phyloP scores from a whole-genome alignment of 768 basidiomycete genomes.

The Serendipita sp. region DNA sequence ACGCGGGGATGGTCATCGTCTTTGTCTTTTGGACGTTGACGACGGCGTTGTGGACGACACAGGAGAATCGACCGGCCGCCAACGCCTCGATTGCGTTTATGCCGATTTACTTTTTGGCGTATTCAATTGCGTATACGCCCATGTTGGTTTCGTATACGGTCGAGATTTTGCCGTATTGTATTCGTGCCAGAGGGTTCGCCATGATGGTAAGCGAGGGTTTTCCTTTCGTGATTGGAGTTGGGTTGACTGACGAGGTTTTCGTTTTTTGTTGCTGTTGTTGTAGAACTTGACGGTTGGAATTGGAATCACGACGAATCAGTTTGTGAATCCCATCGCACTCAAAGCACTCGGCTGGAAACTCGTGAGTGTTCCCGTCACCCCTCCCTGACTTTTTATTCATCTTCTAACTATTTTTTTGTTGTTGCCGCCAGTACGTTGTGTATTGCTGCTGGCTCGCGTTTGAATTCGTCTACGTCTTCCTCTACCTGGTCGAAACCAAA shows the following conservation, averaged over 20 bases:
- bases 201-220: slow-evolving; percentile 36
- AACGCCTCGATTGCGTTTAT: slow-evolving; percentile 48
- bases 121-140: slow-evolving; percentile 54
- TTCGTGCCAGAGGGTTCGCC: slow-evolving; percentile 67
- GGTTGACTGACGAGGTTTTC: too few relatives aligned
- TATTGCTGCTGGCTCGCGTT: slow-evolving; percentile 47
- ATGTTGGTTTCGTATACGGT: slow-evolving; percentile 47
- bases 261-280: background rate
- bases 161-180: slow-evolving; percentile 65
- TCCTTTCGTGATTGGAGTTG: background rate
- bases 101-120: slow-evolving; percentile 36
- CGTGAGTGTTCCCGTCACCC: slow-evolving; percentile 13
- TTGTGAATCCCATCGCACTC: slow-evolving; percentile 64
- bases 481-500: slow-evolving; percentile 46
- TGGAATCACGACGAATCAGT: slow-evolving; percentile 61
- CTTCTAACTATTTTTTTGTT: slow-evolving; percentile 9
- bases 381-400: background rate
- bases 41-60: slow-evolving; percentile 23
- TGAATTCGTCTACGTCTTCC: slow-evolving; percentile 40
- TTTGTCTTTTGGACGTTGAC: slow-evolving; percentile 29
- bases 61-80: slow-evolving; percentile 19
- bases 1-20: slow-evolving; percentile 20
- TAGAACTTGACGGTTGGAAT: slow-evolving; percentile 48
- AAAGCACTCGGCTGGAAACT: slow-evolving; percentile 28
- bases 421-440: slow-evolving; percentile 30